phyloP scores from a whole-genome alignment of 441 rosid genomes.

The Erysimum pusillum region DNA sequence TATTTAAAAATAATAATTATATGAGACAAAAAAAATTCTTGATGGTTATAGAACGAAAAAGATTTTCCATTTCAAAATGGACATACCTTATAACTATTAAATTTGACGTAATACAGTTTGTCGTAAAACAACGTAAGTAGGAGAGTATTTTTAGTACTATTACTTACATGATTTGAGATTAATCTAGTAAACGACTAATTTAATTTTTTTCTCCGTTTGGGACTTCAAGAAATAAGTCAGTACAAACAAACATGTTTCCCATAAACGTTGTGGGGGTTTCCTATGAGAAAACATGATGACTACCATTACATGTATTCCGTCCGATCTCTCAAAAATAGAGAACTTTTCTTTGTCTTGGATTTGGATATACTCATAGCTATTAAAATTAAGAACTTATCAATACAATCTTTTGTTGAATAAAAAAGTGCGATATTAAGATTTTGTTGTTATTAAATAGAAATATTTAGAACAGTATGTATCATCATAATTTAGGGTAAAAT shows the following conservation, averaged over 20 bases:
- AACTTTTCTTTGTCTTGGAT: not conserved
- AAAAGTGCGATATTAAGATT: not conserved
- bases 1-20: too few relatives aligned
- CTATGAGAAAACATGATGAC: conserved; percentile 24
- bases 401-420: conserved; percentile 24
- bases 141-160: too few relatives aligned
- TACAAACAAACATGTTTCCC: conserved; percentile 38
- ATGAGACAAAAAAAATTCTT: too few relatives aligned
- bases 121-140: too few relatives aligned
- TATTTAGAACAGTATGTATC: not conserved
- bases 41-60: too few relatives aligned
- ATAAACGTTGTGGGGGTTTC: conserved; percentile 23
- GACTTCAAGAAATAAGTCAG: not conserved
- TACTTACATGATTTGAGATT: too few relatives aligned
- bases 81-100: too few relatives aligned
- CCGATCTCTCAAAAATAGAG: not conserved
- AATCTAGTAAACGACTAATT: not conserved
- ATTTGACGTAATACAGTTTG: too few relatives aligned
- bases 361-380: not conserved
- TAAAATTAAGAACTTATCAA: not conserved
- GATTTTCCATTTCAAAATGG: too few relatives aligned
- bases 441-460: not conserved
- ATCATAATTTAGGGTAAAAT: not conserved
- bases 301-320: conserved; percentile 32
- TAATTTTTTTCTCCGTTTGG: not conserved